A percentile compares a stretch with the other conserved stretches of the same genome.
These are phyloP conservation scores for Naganishia vishniacii DNA, from an alignment of 768 basidiomycete species.

Conservation along the genomic window DNA sequence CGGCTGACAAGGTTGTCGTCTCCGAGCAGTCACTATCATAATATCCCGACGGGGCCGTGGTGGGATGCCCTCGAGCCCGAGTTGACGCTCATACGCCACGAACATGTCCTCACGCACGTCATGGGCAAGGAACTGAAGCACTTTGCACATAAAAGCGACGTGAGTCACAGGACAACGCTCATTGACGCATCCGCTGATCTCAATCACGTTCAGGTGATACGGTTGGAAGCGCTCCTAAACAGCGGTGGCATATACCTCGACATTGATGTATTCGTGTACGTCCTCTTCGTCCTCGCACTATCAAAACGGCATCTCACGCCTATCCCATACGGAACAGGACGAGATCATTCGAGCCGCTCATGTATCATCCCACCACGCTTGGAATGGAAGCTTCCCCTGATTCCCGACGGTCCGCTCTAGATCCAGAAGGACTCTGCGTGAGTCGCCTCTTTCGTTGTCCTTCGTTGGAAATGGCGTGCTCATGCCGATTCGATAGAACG, in stretches of 20 bases:
- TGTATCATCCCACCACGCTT: constrained; percentile 41
- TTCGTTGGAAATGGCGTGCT: not conserved
- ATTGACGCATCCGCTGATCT: no score
- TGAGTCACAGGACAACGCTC: no score
- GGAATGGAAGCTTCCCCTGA: constrained; percentile 48
- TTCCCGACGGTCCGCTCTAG: constrained; percentile 33
- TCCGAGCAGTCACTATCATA: constrained; percentile 44
- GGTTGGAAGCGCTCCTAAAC: constrained; percentile 42
- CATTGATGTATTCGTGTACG: constrained; percentile 47
- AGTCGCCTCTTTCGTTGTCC: constrained; percentile 19
- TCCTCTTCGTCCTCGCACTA: not conserved
- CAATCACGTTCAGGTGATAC: constrained; percentile 32
- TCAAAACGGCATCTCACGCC: not conserved
- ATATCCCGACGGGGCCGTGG: constrained; percentile 48
- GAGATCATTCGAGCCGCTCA: constrained; percentile 41
- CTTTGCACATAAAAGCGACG: constrained; percentile 48
- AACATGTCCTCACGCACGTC: constrained; percentile 38
- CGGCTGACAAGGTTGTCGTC: no score
- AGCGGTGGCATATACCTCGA: constrained; percentile 47
- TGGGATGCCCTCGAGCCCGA: constrained; percentile 43
- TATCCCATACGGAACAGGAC: constrained; percentile 30
- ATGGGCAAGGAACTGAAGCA: constrained; percentile 41
- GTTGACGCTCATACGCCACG: constrained; percentile 41
- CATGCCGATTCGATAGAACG: constrained; percentile 36
- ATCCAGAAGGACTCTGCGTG: constrained; percentile 48